Evolutionary conservation across 805 yeast genomes (phyloP), one percentile per base, ranked within the genome.

Genomic region (Kockiozyma suomiensis): DNA sequence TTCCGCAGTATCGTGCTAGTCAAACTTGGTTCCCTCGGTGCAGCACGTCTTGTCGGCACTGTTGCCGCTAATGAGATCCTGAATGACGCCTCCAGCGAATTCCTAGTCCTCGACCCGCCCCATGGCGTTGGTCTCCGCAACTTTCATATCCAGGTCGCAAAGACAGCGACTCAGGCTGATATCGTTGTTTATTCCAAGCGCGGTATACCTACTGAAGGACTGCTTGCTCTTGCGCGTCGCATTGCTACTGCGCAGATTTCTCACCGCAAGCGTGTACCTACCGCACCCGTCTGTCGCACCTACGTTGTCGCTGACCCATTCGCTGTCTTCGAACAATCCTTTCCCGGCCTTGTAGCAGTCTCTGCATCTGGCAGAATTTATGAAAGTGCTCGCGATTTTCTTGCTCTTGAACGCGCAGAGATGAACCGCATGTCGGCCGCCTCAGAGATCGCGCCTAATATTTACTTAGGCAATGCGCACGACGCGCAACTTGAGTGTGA

Each of bases 81-180:
- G 30, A 53, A 58, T 37, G 62, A 51, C 45, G 38, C 47, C 25
- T 25, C 50, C 5, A 45, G 41, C 4, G 62, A 52, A 7, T 86
- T 88, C 67, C 74, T 80, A 52, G 78, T 81, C 59, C 70, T 85
- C 68, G 92, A 87, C 66, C 93, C 91, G 15, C 82, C 79, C 58
- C 77, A 81, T 45, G 94, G 96, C 3, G 85, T 89, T 4, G 83
- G 90, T 2, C 79, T 91, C 56, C 80, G 97, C 64, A 89, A 92
- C 70, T 92, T 91, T 73, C 90, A 88, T 70, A 83, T 88, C 58
- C 98, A 93, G 74, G 87, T 85, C 19, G 81, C 90, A n/a, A 91
- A 90, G 70, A 76, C 86, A 61, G 87, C 94, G 35, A 78, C 83
- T 28, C 78, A 90, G 8, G 80, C 94, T 0, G 96, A 89, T 69